These are phyloP conservation scores for Fagus crenata DNA, from an alignment of 306 rosid species.

Conservation along the genomic window DNA sequence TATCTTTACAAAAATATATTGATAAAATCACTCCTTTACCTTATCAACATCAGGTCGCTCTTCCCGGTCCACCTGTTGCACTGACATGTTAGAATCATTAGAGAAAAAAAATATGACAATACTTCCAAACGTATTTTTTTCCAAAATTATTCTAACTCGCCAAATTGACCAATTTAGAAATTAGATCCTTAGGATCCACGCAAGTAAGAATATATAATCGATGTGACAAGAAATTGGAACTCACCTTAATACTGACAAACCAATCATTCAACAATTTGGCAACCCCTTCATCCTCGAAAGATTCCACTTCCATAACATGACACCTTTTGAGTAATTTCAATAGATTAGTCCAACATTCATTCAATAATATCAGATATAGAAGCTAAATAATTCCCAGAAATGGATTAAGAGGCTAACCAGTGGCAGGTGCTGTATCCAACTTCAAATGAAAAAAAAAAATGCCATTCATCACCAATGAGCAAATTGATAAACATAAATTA, in stretches of 20 bases:
- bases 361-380: background rate
- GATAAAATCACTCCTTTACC: constrained; percentile 41
- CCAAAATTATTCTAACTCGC: background rate
- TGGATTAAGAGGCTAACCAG: constrained; percentile 55
- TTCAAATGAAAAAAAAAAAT: constrained; percentile 39
- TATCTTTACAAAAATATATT: background rate
- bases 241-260: constrained; percentile 92
- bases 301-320: constrained; percentile 98
- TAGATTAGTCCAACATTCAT: constrained; percentile 13
- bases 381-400: constrained; percentile 5
- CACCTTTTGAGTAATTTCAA: constrained; percentile 60
- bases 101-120: constrained; percentile 21
- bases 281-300: constrained; percentile 78
- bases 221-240: constrained; percentile 2
- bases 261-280: constrained; percentile 82
- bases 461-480: constrained; percentile 28
- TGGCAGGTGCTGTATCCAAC: constrained; percentile 98
- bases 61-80: constrained; percentile 88
- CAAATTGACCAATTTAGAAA: background rate
- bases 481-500: constrained; percentile 29
- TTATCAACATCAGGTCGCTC: constrained; percentile 98
- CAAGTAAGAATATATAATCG: constrained; percentile 15
- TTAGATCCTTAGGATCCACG: constrained; percentile 8
- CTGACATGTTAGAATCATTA: constrained; percentile 30
- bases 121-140: background rate